Conservation (phyloP, 2,329 filamentous ascomycete genomes). For the Penicillium frequentans region DNA sequence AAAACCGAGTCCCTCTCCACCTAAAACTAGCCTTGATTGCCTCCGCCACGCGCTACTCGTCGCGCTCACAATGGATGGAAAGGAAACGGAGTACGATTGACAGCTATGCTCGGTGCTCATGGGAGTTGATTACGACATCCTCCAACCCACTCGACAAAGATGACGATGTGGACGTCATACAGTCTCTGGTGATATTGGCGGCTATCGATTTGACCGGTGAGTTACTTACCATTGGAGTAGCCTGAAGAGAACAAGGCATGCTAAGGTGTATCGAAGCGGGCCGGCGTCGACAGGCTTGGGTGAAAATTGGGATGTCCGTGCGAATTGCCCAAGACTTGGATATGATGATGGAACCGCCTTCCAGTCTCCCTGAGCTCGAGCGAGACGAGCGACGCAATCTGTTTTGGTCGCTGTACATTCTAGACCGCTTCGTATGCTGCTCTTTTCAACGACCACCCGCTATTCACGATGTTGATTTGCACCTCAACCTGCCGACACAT, state of each 20-base stretch:
- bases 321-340: slow-evolving; percentile 37
- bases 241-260: not conserved
- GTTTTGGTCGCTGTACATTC: slow-evolving; percentile 43
- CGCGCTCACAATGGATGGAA: slow-evolving; percentile 23
- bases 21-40: slow-evolving; percentile 16
- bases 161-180: slow-evolving; percentile 19
- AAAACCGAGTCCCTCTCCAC: slow-evolving; percentile 13
- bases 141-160: slow-evolving; percentile 11
- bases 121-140: slow-evolving; percentile 20
- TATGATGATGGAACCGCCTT: slow-evolving; percentile 33
- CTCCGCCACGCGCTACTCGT: slow-evolving; percentile 33
- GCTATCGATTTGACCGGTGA: slow-evolving; percentile 32
- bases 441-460: slow-evolving; percentile 35
- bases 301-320: slow-evolving; percentile 32
- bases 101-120: slow-evolving; percentile 20
- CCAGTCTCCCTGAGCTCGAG: slow-evolving; percentile 18
- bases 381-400: slow-evolving; percentile 37
- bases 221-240: not conserved
- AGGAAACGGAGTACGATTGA: slow-evolving; percentile 27
- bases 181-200: slow-evolving; percentile 31
- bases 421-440: slow-evolving; percentile 40
- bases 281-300: slow-evolving; percentile 34
- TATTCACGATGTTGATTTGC: slow-evolving; percentile 35
- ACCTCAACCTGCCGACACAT: slow-evolving; percentile 29
- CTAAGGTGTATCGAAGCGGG: slow-evolving; percentile 22